phyloP scores from a whole-genome alignment of 2,329 filamentous ascomycete genomes.

The Scleromitrula shiraiana region DNA sequence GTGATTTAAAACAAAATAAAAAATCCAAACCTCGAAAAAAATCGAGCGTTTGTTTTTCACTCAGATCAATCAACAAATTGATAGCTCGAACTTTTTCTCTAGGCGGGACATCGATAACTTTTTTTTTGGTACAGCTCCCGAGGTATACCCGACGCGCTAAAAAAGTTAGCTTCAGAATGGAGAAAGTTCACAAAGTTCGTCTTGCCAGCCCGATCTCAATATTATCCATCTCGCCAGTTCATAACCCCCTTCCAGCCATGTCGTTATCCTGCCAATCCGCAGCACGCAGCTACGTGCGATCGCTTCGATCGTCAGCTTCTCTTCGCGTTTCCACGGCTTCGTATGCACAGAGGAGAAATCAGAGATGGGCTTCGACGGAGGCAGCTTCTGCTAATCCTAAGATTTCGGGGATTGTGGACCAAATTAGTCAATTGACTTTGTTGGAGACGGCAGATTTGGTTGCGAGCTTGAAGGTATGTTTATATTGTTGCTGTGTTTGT shows the following conservation, averaged over 20 bases:
- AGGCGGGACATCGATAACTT: constrained; percentile 1
- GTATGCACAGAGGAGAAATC: constrained; percentile 41
- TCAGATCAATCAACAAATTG: constrained; percentile 4
- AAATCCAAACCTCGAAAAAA: too few relatives aligned
- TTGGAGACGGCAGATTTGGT: constrained; percentile 97
- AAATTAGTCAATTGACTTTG: constrained; percentile 96
- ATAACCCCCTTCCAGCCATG: constrained; percentile 42
- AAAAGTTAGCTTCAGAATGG: constrained; percentile 12
- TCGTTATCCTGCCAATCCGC: constrained; percentile 55
- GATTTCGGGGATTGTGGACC: constrained; percentile 90
- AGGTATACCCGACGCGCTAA: constrained; percentile 7
- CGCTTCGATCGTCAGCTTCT: constrained; percentile 44
- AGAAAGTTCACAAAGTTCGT: constrained; percentile 20
- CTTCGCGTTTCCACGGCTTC: constrained; percentile 39
- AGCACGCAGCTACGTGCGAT: constrained; percentile 56
- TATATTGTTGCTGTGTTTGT: background rate
- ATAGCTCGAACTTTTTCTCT: constrained; percentile 12
- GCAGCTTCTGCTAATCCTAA: constrained; percentile 70
- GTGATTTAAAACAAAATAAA: background rate
- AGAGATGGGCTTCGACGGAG: constrained; percentile 86
- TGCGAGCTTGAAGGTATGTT: constrained; percentile 78
- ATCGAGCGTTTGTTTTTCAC: constrained; percentile 3
- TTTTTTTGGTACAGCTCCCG: constrained; percentile 7
- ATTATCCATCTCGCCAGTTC: constrained; percentile 13
- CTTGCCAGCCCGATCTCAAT: too few relatives aligned